phyloP scores from a whole-genome alignment of 2,329 filamentous ascomycete genomes.

The Scedosporium boydii region DNA sequence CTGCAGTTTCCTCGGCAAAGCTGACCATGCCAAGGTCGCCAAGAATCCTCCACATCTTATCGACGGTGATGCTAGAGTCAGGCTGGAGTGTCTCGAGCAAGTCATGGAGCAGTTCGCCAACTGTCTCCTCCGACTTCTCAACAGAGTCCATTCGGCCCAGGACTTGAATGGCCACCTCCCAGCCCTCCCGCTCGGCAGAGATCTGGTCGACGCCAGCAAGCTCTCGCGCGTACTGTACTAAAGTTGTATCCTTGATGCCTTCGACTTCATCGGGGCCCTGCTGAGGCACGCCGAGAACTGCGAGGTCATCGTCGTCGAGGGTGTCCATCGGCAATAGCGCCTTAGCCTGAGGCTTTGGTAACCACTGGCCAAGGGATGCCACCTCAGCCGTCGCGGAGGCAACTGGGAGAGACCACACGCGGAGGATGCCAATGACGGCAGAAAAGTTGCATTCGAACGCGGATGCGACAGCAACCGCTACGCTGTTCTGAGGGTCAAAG shows the following conservation, averaged over 20 bases:
- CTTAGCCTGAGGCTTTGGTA: slow-evolving; percentile 49
- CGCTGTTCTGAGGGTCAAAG: slow-evolving; percentile 63
- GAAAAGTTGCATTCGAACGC: slow-evolving; percentile 76
- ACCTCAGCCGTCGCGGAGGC: slow-evolving; percentile 74
- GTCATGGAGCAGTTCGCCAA: slow-evolving; percentile 61
- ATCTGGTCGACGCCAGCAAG: slow-evolving; percentile 48
- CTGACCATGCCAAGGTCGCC: slow-evolving; percentile 67
- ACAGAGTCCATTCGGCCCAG: slow-evolving; percentile 72
- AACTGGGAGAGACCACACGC: slow-evolving; percentile 71
- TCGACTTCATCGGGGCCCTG: slow-evolving; percentile 49
- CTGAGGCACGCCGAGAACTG: slow-evolving; percentile 63
- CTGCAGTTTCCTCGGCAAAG: slow-evolving; percentile 71
- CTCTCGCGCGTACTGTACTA: slow-evolving; percentile 65
- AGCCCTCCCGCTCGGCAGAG: slow-evolving; percentile 54
- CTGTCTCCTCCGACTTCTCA: slow-evolving; percentile 60
- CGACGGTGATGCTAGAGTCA: slow-evolving; percentile 60
- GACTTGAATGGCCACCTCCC: slow-evolving; percentile 81
- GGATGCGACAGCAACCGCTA: slow-evolving; percentile 75
- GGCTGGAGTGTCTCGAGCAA: slow-evolving; percentile 54
- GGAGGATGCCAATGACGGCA: slow-evolving; percentile 63
- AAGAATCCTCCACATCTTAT: slow-evolving; percentile 72
- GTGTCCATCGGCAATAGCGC: slow-evolving; percentile 50
- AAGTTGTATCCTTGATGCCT: slow-evolving; percentile 68
- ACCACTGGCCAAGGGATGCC: slow-evolving; percentile 74
- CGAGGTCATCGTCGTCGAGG: slow-evolving; percentile 68